Base-by-base conservation (phyloP, 2,329 filamentous ascomycete genomes). In the Xylaria sp. region DNA sequence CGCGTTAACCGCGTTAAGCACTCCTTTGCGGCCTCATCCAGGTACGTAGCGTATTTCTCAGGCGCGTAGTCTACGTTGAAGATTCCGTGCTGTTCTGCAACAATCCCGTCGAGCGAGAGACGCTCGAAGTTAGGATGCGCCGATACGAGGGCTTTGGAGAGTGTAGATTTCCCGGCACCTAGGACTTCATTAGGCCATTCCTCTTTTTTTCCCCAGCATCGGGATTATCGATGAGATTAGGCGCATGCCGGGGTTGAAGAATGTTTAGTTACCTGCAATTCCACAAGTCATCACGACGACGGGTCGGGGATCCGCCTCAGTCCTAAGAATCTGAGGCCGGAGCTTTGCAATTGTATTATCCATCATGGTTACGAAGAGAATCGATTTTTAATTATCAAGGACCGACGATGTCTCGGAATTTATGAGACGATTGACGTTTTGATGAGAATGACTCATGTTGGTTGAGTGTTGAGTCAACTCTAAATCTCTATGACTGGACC, bases 331-430 rank as follows among this genome's bases (percentile, higher is more conserved):
- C 2, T 63, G 51, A 63, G 66, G 67, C 17, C 20, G 22, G 10
- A 72, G 67, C 20, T 55, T 54, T 31, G 33, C 49, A 17, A 71
- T 45, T 13, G 20, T 56, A 65, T 68, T 62, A 68, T 68, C 61
- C 68, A 73, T 75, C 77, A 66, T 93, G 10, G 39, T 56, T 13
- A 15, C 13, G 17, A 38, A 13, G 10, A n/a, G 13, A 38, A 39
- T 25, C 11, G 5, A n/a, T 53, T 11, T 15, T 5, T 25, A 5
- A n/a, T 10, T 3, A 5, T 53, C 7, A 31, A 54, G 22, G 1
- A 36, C 25, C 1, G 22, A 4, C 25, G 1, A 1, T 47, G 38
- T 13, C 17, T 47, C 20, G 9, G 20, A 17, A 47, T 42, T 44
- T 55, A 25, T 33, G n/a, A 31, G 13, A 42, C 6, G 36, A n/a